Conservation (phyloP, 345 rosid genomes). For the Eucalyptus regnans region DNA sequence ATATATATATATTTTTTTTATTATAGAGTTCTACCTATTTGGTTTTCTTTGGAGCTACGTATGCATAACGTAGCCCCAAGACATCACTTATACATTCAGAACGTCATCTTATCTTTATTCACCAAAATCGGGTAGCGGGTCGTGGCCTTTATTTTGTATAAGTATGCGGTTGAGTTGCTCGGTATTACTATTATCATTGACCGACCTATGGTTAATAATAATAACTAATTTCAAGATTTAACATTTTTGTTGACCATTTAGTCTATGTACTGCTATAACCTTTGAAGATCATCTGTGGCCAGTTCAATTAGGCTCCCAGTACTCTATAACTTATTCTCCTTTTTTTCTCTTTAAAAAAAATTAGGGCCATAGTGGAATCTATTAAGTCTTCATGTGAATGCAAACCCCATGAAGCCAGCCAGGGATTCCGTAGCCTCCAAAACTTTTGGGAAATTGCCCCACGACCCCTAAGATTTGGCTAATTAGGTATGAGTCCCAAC, state of each 20-base stretch:
- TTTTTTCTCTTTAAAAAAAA: background rate
- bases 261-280: background rate
- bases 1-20: too few species aligned
- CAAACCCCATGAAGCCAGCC: background rate
- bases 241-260: background rate
- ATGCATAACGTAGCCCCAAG: background rate
- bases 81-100: background rate
- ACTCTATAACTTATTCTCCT: background rate
- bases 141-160: background rate
- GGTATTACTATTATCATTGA: background rate
- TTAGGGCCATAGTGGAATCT: background rate
- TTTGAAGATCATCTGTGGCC: background rate
- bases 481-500: background rate
- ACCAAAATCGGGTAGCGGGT: background rate
- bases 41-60: background rate
- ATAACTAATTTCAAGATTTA: background rate
- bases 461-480: background rate
- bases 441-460: background rate
- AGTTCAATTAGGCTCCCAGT: background rate
- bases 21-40: background rate
- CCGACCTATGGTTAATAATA: background rate
- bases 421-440: background rate
- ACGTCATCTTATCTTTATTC: background rate
- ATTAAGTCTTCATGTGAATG: background rate
- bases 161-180: background rate